Conservation (phyloP, 331 rosid species). For the Rhamnella rubrinervis region DNA sequence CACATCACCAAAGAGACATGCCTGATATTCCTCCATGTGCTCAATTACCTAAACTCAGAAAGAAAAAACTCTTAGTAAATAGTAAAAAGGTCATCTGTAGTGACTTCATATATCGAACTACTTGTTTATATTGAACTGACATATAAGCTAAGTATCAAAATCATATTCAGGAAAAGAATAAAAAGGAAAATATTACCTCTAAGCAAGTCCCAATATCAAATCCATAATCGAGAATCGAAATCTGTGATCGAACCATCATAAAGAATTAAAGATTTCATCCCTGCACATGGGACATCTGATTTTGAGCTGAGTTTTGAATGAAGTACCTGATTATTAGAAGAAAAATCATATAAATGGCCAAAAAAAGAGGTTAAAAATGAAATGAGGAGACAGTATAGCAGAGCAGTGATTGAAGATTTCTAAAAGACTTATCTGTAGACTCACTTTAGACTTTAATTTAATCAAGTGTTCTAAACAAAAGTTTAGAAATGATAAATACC, state of each 20-base stretch:
- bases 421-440: no score
- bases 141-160: neutral
- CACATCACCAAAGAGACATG: slow-evolving; percentile 68
- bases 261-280: slow-evolving; percentile 59
- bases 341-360: slow-evolving; percentile 21
- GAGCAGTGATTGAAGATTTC: neutral
- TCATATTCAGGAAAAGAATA: neutral
- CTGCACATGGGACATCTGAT: slow-evolving; percentile 27
- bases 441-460: neutral
- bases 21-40: slow-evolving; percentile 97
- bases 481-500: slow-evolving; percentile 38
- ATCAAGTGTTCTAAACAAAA: neutral
- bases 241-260: slow-evolving; percentile 86
- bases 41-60: slow-evolving; percentile 73
- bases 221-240: slow-evolving; percentile 61
- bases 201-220: slow-evolving; percentile 96
- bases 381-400: neutral
- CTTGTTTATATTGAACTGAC: no score
- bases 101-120: neutral
- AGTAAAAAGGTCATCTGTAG: neutral
- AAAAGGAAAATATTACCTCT: slow-evolving; percentile 57
- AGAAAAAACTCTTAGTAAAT: neutral
- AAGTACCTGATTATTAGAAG: slow-evolving; percentile 56
- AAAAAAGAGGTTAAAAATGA: slow-evolving; percentile 17
- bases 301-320: slow-evolving; percentile 61